Conservation (phyloP, 192 early-diverging fungal genomes). For the Phycomyces blakesleeanus region DNA sequence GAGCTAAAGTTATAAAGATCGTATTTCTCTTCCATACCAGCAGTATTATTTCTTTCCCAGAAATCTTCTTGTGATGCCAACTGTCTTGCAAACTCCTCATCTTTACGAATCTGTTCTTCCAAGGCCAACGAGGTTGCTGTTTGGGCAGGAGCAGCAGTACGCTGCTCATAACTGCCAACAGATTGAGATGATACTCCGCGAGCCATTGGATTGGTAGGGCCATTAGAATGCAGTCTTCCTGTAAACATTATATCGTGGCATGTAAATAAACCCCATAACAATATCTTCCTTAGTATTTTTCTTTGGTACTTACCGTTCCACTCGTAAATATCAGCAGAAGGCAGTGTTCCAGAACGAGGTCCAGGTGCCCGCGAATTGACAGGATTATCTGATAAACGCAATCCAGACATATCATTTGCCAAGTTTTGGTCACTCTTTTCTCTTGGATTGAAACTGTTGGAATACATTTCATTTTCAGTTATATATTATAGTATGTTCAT, state of each 20-base stretch:
- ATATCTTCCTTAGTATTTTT: not conserved
- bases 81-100: conserved; percentile 51
- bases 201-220: not conserved
- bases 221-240: not conserved
- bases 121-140: conserved; percentile 9
- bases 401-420: conserved; percentile 17
- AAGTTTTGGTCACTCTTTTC: conserved; percentile 8
- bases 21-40: too few relatives aligned
- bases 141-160: not conserved
- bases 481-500: too few relatives aligned
- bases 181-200: not conserved
- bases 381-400: conserved; percentile 23
- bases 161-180: not conserved
- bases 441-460: not conserved
- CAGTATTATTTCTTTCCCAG: not conserved
- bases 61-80: conserved; percentile 31
- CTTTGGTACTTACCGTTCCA: conserved; percentile 16
- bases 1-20: too few relatives aligned
- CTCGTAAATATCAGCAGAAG: conserved; percentile 10
- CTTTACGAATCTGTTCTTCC: conserved; percentile 40
- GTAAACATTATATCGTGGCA: not conserved
- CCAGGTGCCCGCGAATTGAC: not conserved
- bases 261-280: not conserved
- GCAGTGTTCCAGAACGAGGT: not conserved
- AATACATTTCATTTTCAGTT: not conserved